Conservation (phyloP, 2,329 filamentous ascomycete species). For the Arthrobotrys conoides region DNA sequence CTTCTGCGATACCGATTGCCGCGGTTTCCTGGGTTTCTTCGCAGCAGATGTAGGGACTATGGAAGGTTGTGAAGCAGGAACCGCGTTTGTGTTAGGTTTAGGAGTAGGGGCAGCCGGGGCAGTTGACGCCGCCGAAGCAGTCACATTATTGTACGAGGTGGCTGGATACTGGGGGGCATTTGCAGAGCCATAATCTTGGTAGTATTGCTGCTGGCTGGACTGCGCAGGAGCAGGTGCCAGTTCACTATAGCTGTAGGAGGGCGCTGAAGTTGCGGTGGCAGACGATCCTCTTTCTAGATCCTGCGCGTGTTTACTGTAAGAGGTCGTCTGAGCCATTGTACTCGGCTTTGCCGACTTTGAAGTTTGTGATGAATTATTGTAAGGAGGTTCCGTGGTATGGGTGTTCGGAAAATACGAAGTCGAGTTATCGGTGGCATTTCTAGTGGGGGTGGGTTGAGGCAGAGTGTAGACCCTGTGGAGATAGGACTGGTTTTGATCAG, state of each 20-base stretch:
- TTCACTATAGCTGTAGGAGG: constrained; percentile 14
- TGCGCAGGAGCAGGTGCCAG: not conserved
- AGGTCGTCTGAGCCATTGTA: not conserved
- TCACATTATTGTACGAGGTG: not conserved
- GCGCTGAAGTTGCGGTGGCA: not conserved
- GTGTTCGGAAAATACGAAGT: constrained; percentile 28
- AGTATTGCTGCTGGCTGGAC: constrained; percentile 31
- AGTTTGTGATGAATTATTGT: constrained; percentile 17
- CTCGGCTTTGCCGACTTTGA: constrained; percentile 22
- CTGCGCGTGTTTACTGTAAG: constrained; percentile 8
- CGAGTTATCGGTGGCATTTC: constrained; percentile 20
- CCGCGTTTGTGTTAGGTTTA: not conserved
- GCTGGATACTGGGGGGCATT: not conserved
- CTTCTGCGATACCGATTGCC: constrained; percentile 30
- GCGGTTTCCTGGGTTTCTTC: constrained; percentile 24
- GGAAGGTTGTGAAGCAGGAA: not conserved
- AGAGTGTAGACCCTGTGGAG: constrained; percentile 40
- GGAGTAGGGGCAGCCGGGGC: not conserved
- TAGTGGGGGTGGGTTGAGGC: constrained; percentile 30
- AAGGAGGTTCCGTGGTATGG: constrained; percentile 12
- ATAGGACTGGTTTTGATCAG: constrained; percentile 39
- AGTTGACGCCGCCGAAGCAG: not conserved
- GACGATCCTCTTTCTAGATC: not conserved
- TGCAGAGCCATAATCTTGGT: constrained; percentile 23
- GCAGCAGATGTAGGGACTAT: not conserved